These are phyloP conservation scores for Colletotrichum costaricense DNA, from an alignment of 2,329 filamentous ascomycete species.

Conservation along the genomic window DNA sequence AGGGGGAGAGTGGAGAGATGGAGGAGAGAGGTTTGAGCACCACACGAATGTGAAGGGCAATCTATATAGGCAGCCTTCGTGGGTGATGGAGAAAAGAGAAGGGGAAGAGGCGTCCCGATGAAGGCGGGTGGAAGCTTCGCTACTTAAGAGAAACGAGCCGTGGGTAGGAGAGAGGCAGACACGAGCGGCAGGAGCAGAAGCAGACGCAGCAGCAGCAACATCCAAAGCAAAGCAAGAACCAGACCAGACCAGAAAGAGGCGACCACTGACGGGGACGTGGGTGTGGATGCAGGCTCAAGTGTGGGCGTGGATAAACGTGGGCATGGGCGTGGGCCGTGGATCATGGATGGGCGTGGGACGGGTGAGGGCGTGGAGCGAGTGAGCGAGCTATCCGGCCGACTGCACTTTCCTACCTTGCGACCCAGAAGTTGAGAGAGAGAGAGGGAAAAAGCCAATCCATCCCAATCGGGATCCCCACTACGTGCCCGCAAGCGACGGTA, in stretches of 20 bases:
- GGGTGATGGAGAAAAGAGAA: slow-evolving; percentile 39
- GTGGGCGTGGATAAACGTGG: not conserved
- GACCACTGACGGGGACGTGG: slow-evolving; percentile 9
- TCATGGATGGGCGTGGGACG: slow-evolving; percentile 1
- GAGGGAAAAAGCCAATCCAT: slow-evolving; percentile 12
- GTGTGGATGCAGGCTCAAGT: not conserved
- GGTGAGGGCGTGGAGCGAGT: slow-evolving; percentile 15
- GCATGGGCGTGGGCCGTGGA: not conserved
- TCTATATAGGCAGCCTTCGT: slow-evolving; percentile 38
- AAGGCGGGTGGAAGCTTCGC: slow-evolving; percentile 35
- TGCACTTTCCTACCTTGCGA: slow-evolving; percentile 1
- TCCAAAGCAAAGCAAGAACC: not conserved
- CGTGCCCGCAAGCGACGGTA: slow-evolving; percentile 31
- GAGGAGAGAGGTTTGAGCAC: slow-evolving; percentile 32
- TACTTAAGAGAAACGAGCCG: slow-evolving; percentile 36
- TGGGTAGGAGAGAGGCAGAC: slow-evolving; percentile 9
- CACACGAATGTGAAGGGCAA: slow-evolving; percentile 39
- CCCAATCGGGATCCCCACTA: slow-evolving; percentile 27
- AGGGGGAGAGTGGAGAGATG: slow-evolving; percentile 31
- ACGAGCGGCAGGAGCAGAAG: slow-evolving; percentile 11
- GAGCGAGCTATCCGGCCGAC: slow-evolving; percentile 34
- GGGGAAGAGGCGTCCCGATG: slow-evolving; percentile 15
- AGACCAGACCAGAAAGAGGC: slow-evolving; percentile 10
- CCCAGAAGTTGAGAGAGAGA: not conserved
- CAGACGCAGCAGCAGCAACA: slow-evolving; percentile 28